A percentile compares a stretch with the other conserved stretches of the same genome.
These are phyloP conservation scores for Sonneratia alba DNA, from an alignment of 345 rosid genomes.

Conservation along the genomic window DNA sequence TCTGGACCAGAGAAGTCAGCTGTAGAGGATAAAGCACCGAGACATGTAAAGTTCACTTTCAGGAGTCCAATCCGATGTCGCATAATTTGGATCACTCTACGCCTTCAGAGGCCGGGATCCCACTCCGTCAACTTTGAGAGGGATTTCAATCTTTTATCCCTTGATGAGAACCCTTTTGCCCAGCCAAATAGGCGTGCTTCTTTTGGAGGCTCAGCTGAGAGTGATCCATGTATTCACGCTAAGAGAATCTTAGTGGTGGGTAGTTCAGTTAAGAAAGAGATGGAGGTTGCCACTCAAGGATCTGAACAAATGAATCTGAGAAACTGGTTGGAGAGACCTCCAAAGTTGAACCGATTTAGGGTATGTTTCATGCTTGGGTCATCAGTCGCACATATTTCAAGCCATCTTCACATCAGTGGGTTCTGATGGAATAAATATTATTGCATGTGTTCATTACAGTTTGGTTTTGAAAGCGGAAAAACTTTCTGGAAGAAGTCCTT, in stretches of 20 bases:
- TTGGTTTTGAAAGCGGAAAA: too few species aligned
- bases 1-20: slow-evolving; percentile 59
- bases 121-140: slow-evolving; percentile 63
- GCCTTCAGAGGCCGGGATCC: slow-evolving; percentile 74
- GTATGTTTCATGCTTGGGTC: slow-evolving; percentile 17
- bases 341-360: slow-evolving; percentile 78
- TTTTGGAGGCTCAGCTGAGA: slow-evolving; percentile 60
- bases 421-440: too few species aligned
- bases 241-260: slow-evolving; percentile 67
- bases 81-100: slow-evolving; percentile 72
- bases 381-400: neutral
- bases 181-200: slow-evolving; percentile 66
- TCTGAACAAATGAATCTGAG: slow-evolving; percentile 47
- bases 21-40: slow-evolving; percentile 47
- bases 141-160: slow-evolving; percentile 58
- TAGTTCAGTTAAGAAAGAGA: slow-evolving; percentile 39
- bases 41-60: slow-evolving; percentile 74
- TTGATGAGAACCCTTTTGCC: slow-evolving; percentile 89
- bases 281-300: slow-evolving; percentile 27
- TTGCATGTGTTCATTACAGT: too few species aligned
- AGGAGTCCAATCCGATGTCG: slow-evolving; percentile 74
- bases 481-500: neutral
- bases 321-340: slow-evolving; percentile 70
- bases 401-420: neutral
- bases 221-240: slow-evolving; percentile 81